Percentiles rank a stretch among this genome's conserved stretches.
phyloP scores from a whole-genome alignment of 108 stramenopile genomes.

The Fragilariopsis cylindrus region DNA sequence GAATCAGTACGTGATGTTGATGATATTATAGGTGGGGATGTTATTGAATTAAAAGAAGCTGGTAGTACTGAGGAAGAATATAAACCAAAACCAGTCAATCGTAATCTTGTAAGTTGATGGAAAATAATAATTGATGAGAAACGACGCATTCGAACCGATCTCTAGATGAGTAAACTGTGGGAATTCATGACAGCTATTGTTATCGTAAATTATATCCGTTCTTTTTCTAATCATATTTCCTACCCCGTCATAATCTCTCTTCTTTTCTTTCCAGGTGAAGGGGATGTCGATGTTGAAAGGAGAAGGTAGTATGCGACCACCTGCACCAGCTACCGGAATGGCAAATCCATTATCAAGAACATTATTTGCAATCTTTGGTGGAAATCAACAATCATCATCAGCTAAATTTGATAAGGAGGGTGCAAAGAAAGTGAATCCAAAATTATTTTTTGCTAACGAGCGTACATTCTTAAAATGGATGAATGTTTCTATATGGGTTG shows the following conservation, averaged over 20 bases:
- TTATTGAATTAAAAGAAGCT: constrained; percentile 28
- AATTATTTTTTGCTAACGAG: constrained; percentile 95
- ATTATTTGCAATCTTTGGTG: constrained; percentile 8
- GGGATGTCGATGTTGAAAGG: background rate
- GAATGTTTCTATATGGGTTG: constrained; percentile 79
- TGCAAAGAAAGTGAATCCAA: constrained; percentile 81
- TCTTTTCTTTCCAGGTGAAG: constrained; percentile 3
- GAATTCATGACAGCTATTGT: too few species aligned
- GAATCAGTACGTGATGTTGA: constrained; percentile 23
- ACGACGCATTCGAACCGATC: too few species aligned
- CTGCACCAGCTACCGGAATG: background rate
- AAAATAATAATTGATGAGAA: background rate
- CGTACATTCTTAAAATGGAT: constrained; percentile 97
- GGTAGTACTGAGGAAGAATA: constrained; percentile 26
- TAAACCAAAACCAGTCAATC: constrained; percentile 26
- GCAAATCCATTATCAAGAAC: constrained; percentile 10
- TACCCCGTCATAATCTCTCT: background rate
- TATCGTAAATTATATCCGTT: too few species aligned
- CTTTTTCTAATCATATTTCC: too few species aligned
- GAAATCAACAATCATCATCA: background rate
- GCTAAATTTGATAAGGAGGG: constrained; percentile 3
- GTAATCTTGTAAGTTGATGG: constrained; percentile 7
- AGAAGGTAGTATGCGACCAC: background rate
- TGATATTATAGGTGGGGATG: constrained; percentile 15
- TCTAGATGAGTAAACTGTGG: too few species aligned